phyloP scores from a whole-genome alignment of 2,329 filamentous ascomycete genomes.

The Colletotrichum sidae region DNA sequence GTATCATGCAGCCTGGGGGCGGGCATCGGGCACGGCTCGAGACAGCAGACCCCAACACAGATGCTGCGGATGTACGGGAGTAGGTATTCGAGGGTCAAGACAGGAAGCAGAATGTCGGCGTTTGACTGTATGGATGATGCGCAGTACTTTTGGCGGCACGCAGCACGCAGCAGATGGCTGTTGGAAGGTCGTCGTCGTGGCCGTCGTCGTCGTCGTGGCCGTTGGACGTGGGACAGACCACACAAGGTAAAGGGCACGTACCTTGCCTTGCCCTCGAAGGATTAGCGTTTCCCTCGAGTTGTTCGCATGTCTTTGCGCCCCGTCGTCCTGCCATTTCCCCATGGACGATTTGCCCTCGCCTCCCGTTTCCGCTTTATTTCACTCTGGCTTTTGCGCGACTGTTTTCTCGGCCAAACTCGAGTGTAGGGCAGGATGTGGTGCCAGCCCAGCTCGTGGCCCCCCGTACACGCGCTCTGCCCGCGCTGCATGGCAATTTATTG shows the following conservation, averaged over 20 bases:
- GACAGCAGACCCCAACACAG: too few relatives aligned
- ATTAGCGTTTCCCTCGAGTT: constrained; percentile 14
- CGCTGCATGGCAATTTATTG: too few relatives aligned
- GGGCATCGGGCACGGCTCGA: too few relatives aligned
- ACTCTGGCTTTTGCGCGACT: background rate
- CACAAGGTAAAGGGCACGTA: constrained; percentile 10
- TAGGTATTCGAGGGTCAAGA: background rate
- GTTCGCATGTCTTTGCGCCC: constrained; percentile 15
- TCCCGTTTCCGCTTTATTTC: constrained; percentile 25
- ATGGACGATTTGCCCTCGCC: constrained; percentile 15
- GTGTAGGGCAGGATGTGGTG: background rate
- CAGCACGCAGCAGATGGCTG: background rate
- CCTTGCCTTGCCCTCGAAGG: constrained; percentile 14
- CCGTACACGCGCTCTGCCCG: too few relatives aligned
- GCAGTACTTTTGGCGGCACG: background rate
- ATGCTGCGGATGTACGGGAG: background rate
- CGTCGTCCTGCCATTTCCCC: constrained; percentile 29
- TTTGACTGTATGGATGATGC: constrained; percentile 10
- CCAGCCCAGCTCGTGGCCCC: too few relatives aligned
- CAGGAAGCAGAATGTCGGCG: background rate
- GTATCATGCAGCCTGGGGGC: too few relatives aligned
- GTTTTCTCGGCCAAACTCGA: background rate
- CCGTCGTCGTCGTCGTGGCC: too few relatives aligned
- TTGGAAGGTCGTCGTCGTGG: too few relatives aligned
- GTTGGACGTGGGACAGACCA: too few relatives aligned